Evolutionary conservation across 2,329 filamentous ascomycete genomes (phyloP), one percentile per base, ranked within the genome.

Genomic region (Fusarium buxicola): DNA sequence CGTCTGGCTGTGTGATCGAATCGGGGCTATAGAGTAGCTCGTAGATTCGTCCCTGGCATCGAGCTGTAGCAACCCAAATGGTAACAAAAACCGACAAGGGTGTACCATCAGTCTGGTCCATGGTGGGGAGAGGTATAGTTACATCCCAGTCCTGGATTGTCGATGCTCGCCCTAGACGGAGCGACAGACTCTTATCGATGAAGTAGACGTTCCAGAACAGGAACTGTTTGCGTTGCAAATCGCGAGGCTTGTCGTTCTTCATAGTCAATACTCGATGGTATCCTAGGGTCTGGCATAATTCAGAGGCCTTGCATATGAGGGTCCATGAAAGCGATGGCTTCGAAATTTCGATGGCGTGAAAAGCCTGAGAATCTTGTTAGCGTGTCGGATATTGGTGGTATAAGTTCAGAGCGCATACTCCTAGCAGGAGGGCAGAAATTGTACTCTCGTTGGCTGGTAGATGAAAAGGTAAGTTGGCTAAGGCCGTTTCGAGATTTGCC

Each of bases 191-290:
- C 56, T 84, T 86, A 58, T 87, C 82, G 13, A 87, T 73, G 41
- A 82, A 80, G 61, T 88, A 88, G 0, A 83, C 73, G 32, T 76
- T 78, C 86, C 86, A 89, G 66, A 89, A 89, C 8, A 87, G 67
- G 2, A 77, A 68, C 12, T 62, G 54, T 30, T 72, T 72, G 63
- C 60, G 53, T n/a, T 63, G 53, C 3, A 39, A 47, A 2, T 72
- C 60, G 3, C 45, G 53, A 5, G 54, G 38, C 21, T 46, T 48
- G 8, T 69, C 66, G 9, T 66, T 65, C 21, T 70, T 72, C 59
- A 68, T 68, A 7, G 66, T 65, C 10, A 66, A 69, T 31, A 60
- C 38, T 8, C 73, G 61, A 47, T 75, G 72, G 18, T 74, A 74
- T 11, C 73, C 73, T 3, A 74, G 48, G 1, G 69, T 74, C 34